Evolutionary conservation across 768 basidiomycete genomes (phyloP).

Genomic region (Daedaleopsis nitida): DNA sequence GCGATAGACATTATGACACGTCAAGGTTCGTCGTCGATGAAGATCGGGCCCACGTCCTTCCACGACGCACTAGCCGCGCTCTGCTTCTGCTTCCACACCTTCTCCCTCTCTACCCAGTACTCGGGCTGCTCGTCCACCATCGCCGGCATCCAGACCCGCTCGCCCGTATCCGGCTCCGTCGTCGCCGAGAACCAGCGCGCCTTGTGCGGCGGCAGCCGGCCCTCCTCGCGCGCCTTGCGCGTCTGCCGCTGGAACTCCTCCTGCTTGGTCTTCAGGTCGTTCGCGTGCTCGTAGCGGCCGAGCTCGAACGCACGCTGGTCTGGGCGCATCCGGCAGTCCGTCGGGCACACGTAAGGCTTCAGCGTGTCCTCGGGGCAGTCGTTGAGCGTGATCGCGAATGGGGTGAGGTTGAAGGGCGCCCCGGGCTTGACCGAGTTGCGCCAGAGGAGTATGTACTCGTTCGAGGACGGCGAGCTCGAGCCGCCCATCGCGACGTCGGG

Average conservation of each 20-base stretch:
- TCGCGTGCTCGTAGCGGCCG: constrained; percentile 83
- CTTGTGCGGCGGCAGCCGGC: constrained; percentile 65
- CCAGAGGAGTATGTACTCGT: constrained; percentile 88
- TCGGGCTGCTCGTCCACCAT: constrained; percentile 55
- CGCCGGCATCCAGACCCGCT: constrained; percentile 82
- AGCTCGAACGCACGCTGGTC: constrained; percentile 95
- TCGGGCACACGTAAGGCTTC: constrained; percentile 75
- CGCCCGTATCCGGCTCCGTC: constrained; percentile 87
- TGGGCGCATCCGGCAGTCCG: constrained; percentile 89
- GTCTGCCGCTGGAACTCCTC: constrained; percentile 82
- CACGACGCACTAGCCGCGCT: constrained; percentile 41
- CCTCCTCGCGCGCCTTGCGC: constrained; percentile 74
- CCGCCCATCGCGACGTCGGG: constrained; percentile 68
- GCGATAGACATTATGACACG: too few species aligned
- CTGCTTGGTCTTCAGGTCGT: constrained; percentile 73
- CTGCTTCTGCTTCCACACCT: constrained; percentile 48
- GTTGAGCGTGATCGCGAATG: constrained; percentile 91
- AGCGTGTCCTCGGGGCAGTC: constrained; percentile 76
- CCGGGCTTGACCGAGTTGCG: constrained; percentile 82
- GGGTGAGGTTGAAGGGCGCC: constrained; percentile 93
- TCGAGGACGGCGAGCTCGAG: constrained; percentile 46
- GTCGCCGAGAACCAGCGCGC: constrained; percentile 88
- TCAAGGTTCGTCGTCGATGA: constrained; percentile 61
- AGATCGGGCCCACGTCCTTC: constrained; percentile 79
- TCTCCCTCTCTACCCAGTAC: constrained; percentile 85